phyloP scores from a whole-genome alignment of 139 green algal genomes.

The Auxenochlorella protothecoides region DNA sequence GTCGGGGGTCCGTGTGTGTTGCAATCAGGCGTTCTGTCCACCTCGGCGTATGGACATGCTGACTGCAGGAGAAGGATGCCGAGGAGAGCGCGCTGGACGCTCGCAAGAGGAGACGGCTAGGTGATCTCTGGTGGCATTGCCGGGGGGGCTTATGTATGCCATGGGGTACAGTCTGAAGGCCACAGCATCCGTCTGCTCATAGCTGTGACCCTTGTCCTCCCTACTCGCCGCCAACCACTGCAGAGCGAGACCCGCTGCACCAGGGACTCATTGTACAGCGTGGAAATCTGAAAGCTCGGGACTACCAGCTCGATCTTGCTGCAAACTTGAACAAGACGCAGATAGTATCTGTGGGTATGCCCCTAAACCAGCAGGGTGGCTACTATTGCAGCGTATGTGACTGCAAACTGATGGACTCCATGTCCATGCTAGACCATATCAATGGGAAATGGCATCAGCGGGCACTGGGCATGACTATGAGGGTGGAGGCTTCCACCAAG shows the following conservation, averaged over 20 bases:
- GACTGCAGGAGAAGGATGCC: conserved; percentile 26
- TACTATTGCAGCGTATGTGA: conserved; percentile 96
- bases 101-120: conserved; percentile 50
- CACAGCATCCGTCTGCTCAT: too few relatives aligned
- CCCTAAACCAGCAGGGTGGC: conserved; percentile 43
- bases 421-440: conserved; percentile 95
- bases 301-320: conserved; percentile 68
- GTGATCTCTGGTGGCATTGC: too few relatives aligned
- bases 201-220: too few relatives aligned
- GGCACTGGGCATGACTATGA: conserved; percentile 92
- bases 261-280: conserved; percentile 78
- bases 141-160: too few relatives aligned
- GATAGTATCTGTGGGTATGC: conserved; percentile 31
- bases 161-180: too few relatives aligned
- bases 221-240: not conserved
- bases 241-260: conserved; percentile 75
- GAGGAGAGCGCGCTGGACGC: conserved; percentile 42
- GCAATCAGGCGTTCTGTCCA: too few relatives aligned
- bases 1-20: conserved; percentile 11
- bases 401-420: conserved; percentile 84
- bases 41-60: too few relatives aligned
- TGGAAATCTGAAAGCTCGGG: conserved; percentile 53
- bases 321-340: conserved; percentile 67
- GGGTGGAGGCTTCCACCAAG: conserved; percentile 73
- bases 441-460: conserved; percentile 96